These are phyloP conservation scores for Picea abies DNA, from an alignment of 83 land plant species.

Conservation along the genomic window DNA sequence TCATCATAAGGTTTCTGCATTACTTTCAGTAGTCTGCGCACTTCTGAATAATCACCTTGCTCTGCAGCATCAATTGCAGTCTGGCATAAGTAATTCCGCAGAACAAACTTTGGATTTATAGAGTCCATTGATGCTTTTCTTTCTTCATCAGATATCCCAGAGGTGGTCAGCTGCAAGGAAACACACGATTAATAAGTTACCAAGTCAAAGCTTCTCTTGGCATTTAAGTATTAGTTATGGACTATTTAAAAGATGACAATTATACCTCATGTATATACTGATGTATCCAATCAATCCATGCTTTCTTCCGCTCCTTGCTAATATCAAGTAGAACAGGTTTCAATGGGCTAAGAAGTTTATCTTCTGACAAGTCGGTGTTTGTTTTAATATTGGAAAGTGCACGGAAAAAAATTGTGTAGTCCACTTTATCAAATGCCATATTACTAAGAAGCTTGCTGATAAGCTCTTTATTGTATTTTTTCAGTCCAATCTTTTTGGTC, in stretches of 20 bases:
- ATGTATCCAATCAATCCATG: conserved; percentile 86
- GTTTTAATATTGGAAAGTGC: conserved; percentile 72
- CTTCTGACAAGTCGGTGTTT: conserved; percentile 55
- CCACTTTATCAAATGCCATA: conserved; percentile 98
- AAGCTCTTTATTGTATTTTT: conserved; percentile 81
- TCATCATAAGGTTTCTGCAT: conserved; percentile 95
- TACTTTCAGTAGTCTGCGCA: conserved; percentile 65
- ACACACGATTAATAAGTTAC: background rate
- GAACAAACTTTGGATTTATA: conserved; percentile 88
- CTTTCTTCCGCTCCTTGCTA: conserved; percentile 86
- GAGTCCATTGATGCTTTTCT: conserved; percentile 54
- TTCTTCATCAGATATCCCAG: conserved; percentile 15
- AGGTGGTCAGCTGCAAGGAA: conserved; percentile 13
- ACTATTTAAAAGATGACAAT: background rate
- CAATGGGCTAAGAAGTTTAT: conserved; percentile 72
- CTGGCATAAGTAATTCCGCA: conserved; percentile 92
- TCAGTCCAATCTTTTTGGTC: conserved; percentile 88
- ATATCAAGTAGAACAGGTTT: conserved; percentile 84
- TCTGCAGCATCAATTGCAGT: conserved; percentile 96
- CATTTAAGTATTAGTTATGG: background rate
- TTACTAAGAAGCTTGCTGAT: conserved; percentile 84
- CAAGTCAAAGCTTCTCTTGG: background rate
- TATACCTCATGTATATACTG: conserved; percentile 80
- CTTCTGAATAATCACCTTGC: conserved; percentile 83
- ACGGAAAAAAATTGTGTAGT: conserved; percentile 97